Base-by-base conservation (phyloP, 2,329 filamentous ascomycete genomes). In the Colletotrichum simmondsii region DNA sequence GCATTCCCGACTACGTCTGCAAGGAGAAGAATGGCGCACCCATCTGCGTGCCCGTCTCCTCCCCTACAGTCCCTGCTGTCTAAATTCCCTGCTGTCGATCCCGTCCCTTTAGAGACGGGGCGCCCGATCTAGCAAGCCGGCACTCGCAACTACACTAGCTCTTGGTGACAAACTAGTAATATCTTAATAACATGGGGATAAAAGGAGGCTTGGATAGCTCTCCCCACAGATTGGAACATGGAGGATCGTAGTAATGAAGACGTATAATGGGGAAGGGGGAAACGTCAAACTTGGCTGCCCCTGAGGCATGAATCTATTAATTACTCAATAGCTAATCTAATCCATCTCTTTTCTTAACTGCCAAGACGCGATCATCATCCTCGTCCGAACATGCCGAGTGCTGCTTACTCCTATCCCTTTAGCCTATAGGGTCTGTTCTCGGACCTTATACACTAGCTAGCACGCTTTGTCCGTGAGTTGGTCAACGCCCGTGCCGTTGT, bases 291-390 rank as follows among this genome's bases (percentile, higher is more conserved):
- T 35, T 14, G 46, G 16, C 14, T n/a, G 32, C 54, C 66, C 60
- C 60, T 64, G 66, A 63, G 60, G 56, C 66, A 70, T 72, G 56
- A 70, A 61, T 46, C 53, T 57, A 26, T 61, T 65, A 30, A 70
- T 70, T 61, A n/a, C 4, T n/a, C 28, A 24, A 37, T 52, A 62
- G 54, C 32, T 54, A 54, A 68, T 56, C 42, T 22, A 49, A 30
- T 37, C 46, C 24, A 64, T 52, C 42, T 4, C 46, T 60, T 3
- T 19, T 19, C 28, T 28, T 11, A 49, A 28, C 7, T 30, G 56
- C 66, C 66, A 65, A 60, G 54, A 35, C n/a, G 35, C 14, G 16
- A 49, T 37, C n/a, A 60, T 59, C 19, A 32, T 35, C 19, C 14
- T 69, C 60, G 53, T 59, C 60, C 56, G 60, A 70, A 65, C 59